Conservation (phyloP, 2,329 filamentous ascomycete genomes). For the Scedosporium minutisporum region DNA sequence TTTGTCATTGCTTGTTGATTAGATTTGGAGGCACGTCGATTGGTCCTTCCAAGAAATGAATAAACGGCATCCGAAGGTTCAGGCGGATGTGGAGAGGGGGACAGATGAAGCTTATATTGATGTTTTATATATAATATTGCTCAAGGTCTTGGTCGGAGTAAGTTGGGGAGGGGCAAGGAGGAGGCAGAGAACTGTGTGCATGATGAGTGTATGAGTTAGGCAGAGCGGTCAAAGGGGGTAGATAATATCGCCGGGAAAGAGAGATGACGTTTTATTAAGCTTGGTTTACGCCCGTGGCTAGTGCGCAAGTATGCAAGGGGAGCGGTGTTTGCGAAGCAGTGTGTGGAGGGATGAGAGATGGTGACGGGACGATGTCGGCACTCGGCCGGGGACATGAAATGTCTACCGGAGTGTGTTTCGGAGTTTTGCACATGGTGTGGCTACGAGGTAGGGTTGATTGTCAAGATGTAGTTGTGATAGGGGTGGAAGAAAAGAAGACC, state of each 20-base stretch:
- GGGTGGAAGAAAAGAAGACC: no score
- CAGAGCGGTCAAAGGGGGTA: not conserved
- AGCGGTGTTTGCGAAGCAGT: not conserved
- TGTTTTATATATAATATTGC: no score
- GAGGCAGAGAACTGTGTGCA: no score
- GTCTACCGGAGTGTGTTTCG: not conserved
- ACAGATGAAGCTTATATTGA: no score
- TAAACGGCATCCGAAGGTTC: no score
- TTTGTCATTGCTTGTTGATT: no score
- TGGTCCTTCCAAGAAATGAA: no score
- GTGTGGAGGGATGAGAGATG: not conserved
- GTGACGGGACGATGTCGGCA: not conserved
- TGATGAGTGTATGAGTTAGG: not conserved
- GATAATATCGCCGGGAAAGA: not conserved
- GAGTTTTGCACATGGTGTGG: not conserved
- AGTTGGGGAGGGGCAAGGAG: no score
- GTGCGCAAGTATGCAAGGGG: not conserved
- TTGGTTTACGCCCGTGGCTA: not conserved
- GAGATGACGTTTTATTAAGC: not conserved
- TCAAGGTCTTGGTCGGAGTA: no score
- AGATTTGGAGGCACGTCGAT: no score
- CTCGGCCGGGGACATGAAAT: not conserved
- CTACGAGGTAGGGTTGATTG: not conserved
- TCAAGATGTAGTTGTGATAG: no score
- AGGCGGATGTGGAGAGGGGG: no score